These are phyloP conservation scores for Tricladium varicosporioides DNA, from an alignment of 2,329 filamentous ascomycete genomes.

Conservation along the genomic window DNA sequence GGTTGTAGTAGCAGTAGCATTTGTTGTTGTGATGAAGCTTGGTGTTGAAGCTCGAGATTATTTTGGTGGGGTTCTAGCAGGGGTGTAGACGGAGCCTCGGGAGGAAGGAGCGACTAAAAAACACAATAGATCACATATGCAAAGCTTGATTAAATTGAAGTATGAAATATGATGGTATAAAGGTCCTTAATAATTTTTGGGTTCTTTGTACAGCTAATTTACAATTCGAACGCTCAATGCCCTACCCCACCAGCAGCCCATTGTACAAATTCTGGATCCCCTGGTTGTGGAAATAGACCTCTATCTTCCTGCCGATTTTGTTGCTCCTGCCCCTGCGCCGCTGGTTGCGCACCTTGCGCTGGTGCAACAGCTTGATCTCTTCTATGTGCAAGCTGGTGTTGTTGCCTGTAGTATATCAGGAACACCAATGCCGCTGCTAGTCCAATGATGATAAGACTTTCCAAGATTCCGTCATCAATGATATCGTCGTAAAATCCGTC, in stretches of 20 bases:
- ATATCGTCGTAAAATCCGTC: conserved; percentile 59
- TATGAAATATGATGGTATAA: too few relatives aligned
- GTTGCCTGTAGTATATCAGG: conserved; percentile 78
- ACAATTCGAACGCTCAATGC: conserved; percentile 40
- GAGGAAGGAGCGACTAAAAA: too few relatives aligned
- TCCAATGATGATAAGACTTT: conserved; percentile 80
- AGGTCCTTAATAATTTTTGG: background rate
- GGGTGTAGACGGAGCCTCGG: too few relatives aligned
- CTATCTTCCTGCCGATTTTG: conserved; percentile 40
- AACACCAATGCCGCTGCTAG: conserved; percentile 72
- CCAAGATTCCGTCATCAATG: conserved; percentile 75
- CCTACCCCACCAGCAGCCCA: conserved; percentile 66
- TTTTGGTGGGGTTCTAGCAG: background rate
- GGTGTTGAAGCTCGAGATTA: conserved; percentile 8
- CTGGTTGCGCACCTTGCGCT: conserved; percentile 33
- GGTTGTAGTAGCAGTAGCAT: conserved; percentile 17
- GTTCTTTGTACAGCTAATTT: conserved; percentile 19
- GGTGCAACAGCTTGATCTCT: conserved; percentile 39
- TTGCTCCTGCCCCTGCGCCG: conserved; percentile 22
- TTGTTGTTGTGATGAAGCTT: background rate
- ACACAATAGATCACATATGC: too few relatives aligned
- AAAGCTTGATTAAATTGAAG: too few relatives aligned
- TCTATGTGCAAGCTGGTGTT: conserved; percentile 58
- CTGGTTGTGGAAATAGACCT: conserved; percentile 63
- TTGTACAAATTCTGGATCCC: conserved; percentile 64